These are phyloP conservation scores for Alternaria longipes DNA, from an alignment of 2,329 filamentous ascomycete genomes.

Conservation along the genomic window DNA sequence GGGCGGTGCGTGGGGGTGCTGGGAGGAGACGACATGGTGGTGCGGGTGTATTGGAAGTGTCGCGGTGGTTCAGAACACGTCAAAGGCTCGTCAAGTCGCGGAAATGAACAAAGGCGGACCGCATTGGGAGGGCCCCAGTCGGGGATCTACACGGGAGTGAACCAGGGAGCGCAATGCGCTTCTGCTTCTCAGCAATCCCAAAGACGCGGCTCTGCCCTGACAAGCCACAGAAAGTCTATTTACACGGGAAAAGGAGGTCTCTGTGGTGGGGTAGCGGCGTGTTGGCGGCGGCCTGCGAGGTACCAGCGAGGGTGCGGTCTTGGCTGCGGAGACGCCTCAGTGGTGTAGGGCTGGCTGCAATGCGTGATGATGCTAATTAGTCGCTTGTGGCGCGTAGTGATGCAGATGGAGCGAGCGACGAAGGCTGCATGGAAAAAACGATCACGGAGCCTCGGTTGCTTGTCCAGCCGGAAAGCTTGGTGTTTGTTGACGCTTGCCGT, in stretches of 20 bases:
- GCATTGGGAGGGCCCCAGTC: conserved; percentile 24
- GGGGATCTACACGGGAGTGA: conserved; percentile 20
- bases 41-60: conserved; percentile 12
- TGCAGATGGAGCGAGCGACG: conserved; percentile 19
- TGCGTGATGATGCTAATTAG: conserved; percentile 8
- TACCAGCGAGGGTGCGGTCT: conserved; percentile 28
- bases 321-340: conserved; percentile 30
- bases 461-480: not conserved
- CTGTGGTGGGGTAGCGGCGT: conserved; percentile 18
- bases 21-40: conserved; percentile 54
- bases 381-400: conserved; percentile 24
- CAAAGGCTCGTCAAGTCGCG: conserved; percentile 14
- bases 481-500: conserved; percentile 23
- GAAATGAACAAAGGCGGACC: conserved; percentile 13
- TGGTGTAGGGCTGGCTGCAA: conserved; percentile 21
- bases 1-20: conserved; percentile 52
- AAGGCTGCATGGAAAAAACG: conserved; percentile 5
- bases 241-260: conserved; percentile 3
- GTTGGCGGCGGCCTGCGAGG: conserved; percentile 18
- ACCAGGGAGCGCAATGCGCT: conserved; percentile 20
- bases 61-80: conserved; percentile 13
- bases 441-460: conserved; percentile 3
- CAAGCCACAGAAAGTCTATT: conserved; percentile 6
- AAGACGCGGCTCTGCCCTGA: conserved; percentile 7
- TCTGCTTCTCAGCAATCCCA: conserved; percentile 12